phyloP scores from a whole-genome alignment of 305 asterid species.

The Solanum hybrid region DNA sequence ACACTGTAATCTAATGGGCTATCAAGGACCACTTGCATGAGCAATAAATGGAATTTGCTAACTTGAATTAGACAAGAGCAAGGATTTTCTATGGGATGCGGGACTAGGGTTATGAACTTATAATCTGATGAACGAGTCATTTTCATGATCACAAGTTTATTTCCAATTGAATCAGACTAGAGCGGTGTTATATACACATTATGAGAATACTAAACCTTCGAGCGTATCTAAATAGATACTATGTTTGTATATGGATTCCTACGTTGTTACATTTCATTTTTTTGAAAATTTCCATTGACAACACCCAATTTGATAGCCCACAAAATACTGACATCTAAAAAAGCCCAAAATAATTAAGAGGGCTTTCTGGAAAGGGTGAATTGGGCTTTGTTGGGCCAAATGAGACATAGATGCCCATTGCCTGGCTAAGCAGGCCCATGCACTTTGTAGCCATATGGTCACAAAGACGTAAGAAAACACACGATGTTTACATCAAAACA shows the following conservation, averaged over 20 bases:
- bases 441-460: neutral
- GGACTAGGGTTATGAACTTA: neutral
- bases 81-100: neutral
- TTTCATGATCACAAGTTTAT: neutral
- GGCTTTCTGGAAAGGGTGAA: neutral
- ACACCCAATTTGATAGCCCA: neutral
- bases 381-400: neutral
- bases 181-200: neutral
- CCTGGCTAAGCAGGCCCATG: neutral
- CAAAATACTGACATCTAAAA: neutral
- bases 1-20: neutral
- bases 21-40: neutral
- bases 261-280: neutral
- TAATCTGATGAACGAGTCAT: neutral
- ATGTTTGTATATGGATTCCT: neutral
- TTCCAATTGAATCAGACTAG: rapidly evolving
- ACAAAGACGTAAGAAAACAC: neutral
- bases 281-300: neutral
- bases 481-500: neutral
- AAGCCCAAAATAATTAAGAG: neutral
- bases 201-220: neutral
- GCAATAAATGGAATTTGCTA: neutral
- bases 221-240: neutral
- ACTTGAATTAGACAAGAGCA: neutral
- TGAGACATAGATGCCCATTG: neutral